phyloP scores from a whole-genome alignment of 2,329 filamentous ascomycete species.

The Trichoderma breve region DNA sequence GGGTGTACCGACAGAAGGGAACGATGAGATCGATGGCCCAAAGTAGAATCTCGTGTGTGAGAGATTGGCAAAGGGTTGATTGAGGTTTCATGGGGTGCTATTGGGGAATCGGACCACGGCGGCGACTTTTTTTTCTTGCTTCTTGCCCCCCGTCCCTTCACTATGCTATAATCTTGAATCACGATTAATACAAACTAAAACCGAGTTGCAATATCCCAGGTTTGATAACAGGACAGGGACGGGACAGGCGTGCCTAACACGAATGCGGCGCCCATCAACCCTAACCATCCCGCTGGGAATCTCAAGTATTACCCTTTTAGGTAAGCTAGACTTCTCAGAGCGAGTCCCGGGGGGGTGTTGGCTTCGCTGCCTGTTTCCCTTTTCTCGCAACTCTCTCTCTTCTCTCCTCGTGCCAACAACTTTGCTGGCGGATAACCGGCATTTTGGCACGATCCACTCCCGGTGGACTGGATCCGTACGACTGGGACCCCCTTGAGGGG shows the following conservation, averaged over 20 bases:
- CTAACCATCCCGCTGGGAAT: conserved; percentile 9
- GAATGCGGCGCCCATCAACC: conserved; percentile 10
- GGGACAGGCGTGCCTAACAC: not conserved
- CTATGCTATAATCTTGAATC: not conserved
- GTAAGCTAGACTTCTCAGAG: not conserved
- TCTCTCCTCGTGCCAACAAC: not conserved
- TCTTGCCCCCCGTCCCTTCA: not conserved
- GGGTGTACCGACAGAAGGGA: conserved; percentile 11
- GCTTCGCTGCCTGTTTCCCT: not conserved
- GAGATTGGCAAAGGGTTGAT: conserved; percentile 3
- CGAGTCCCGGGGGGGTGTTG: not conserved
- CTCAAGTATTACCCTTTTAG: conserved; percentile 4
- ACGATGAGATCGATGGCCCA: conserved; percentile 18
- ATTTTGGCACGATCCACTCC: conserved; percentile 15
- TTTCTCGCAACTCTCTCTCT: not conserved
- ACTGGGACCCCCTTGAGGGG: conserved; percentile 6
- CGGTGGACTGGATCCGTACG: conserved; percentile 16
- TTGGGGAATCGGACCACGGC: not conserved
- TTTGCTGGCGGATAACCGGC: conserved; percentile 19
- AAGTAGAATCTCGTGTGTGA: conserved; percentile 4
- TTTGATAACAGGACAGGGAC: conserved; percentile 8
- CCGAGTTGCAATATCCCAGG: not conserved
- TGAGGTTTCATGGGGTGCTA: not conserved
- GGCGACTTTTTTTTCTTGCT: not conserved
- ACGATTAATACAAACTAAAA: not conserved